Evolutionary conservation across 345 rosid genomes (phyloP).

Genomic region (Salix viminalis): DNA sequence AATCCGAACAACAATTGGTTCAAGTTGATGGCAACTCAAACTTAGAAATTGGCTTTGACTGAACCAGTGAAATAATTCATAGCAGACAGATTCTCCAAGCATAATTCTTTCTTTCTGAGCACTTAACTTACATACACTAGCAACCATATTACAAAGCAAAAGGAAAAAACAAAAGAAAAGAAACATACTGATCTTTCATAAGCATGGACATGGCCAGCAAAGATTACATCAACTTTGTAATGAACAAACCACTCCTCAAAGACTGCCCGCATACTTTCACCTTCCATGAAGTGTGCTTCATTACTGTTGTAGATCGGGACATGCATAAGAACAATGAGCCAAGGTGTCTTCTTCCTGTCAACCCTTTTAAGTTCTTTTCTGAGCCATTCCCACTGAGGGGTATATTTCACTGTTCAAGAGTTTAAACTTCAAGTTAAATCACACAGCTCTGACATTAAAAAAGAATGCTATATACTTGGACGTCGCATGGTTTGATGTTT

Average conservation of each 20-base stretch:
- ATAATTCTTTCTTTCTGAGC: neutral
- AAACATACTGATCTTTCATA: conserved; percentile 92
- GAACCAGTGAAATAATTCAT: neutral
- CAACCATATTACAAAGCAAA: neutral
- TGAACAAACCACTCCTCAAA: conserved; percentile 70
- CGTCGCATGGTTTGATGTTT: neutral
- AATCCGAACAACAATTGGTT: neutral
- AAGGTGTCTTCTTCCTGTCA: conserved; percentile 86
- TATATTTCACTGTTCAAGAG: conserved; percentile 67
- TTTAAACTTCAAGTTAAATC: neutral
- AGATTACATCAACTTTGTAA: conserved; percentile 68
- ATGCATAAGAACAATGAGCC: conserved; percentile 96
- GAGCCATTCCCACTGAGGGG: conserved; percentile 87
- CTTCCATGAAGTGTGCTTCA: conserved; percentile 89
- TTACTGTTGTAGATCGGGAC: conserved; percentile 78
- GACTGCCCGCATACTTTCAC: conserved; percentile 85
- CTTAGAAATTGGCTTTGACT: neutral
- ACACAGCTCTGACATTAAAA: neutral
- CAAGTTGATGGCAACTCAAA: neutral
- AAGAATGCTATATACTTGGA: neutral
- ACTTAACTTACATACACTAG: neutral
- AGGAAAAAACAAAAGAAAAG: conserved; percentile 2
- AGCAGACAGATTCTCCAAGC: neutral
- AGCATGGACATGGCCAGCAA: conserved; percentile 98
- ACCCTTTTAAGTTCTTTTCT: conserved; percentile 63